phyloP scores from a whole-genome alignment of 805 yeast genomes.

The Lipomyces yamanashiensis region DNA sequence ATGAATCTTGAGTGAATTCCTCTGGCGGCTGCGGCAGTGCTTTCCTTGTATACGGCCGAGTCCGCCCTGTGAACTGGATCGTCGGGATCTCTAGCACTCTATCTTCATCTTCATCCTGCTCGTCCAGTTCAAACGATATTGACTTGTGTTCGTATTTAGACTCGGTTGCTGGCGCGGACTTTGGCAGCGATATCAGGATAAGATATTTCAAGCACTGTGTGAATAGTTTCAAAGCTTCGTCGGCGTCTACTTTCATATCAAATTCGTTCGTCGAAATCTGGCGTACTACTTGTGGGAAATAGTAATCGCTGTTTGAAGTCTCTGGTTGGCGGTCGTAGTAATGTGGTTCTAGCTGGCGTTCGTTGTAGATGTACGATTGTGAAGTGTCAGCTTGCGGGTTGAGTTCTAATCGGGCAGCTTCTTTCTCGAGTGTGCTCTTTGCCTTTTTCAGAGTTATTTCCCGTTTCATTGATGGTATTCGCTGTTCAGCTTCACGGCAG shows the following conservation, averaged over 20 bases:
- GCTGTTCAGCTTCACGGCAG: not conserved
- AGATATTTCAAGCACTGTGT: not conserved
- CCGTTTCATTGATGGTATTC: not conserved
- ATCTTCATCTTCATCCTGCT: not conserved
- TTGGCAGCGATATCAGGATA: not conserved
- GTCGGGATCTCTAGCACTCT: not conserved
- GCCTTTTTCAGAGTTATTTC: not conserved
- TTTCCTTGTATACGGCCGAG: not conserved
- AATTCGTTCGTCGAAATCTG: not conserved
- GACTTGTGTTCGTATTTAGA: no score
- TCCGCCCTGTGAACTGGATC: not conserved
- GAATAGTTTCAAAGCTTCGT: not conserved
- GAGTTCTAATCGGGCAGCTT: not conserved
- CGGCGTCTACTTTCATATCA: not conserved
- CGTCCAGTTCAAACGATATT: not conserved
- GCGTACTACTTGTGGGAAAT: not conserved
- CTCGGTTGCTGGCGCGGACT: not conserved
- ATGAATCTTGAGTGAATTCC: slow-evolving; percentile 2
- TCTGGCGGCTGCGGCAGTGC: slow-evolving; percentile 9
- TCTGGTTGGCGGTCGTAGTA: no score
- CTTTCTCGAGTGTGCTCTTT: not conserved
- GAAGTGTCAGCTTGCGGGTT: no score
- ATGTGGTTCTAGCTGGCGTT: no score
- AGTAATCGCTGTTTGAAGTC: no score
- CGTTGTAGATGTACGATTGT: no score